Percentiles rank a stretch among this genome's conserved stretches.
Evolutionary conservation across 192 early-diverging fungal genomes (phyloP).

Genomic region (Martensiomyces pterosporus): DNA sequence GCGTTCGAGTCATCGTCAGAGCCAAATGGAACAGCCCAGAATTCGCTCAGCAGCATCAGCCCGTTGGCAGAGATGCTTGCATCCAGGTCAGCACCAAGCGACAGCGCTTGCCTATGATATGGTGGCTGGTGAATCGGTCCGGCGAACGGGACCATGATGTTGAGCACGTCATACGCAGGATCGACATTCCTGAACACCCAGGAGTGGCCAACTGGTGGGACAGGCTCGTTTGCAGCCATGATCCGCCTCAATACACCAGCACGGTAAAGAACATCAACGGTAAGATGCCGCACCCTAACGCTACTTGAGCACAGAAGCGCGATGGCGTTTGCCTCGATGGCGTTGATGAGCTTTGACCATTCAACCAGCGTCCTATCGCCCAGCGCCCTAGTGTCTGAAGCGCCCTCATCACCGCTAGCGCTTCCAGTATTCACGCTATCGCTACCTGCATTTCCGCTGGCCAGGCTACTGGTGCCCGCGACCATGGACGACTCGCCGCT

Average conservation of each 20-base stretch:
- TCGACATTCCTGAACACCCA: conserved; percentile 28
- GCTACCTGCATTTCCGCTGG: not conserved
- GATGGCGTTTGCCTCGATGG: conserved; percentile 38
- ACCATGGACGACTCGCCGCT: too few species aligned
- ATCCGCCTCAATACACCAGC: conserved; percentile 30
- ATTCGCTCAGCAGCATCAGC: conserved; percentile 8
- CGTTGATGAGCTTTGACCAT: conserved; percentile 32
- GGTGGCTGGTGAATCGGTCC: too few species aligned
- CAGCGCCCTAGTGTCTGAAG: not conserved
- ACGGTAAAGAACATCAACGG: conserved; percentile 39
- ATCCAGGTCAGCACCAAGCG: too few species aligned
- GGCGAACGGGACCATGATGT: too few species aligned
- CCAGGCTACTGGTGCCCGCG: too few species aligned
- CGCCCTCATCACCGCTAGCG: not conserved
- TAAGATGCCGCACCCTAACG: conserved; percentile 23
- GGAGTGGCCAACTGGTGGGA: conserved; percentile 10
- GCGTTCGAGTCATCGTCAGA: conserved; percentile 1
- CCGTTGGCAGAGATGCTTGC: conserved; percentile 2
- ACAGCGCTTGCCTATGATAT: too few species aligned
- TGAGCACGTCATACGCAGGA: conserved; percentile 41
- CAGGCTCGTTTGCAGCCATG: conserved; percentile 18
- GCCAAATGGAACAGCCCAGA: conserved; percentile 40
- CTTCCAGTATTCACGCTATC: not conserved
- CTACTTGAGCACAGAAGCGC: conserved; percentile 44
- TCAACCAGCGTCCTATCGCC: conserved; percentile 21